These are phyloP conservation scores for Candida sonorensis DNA, from an alignment of 805 yeast species.

Conservation along the genomic window DNA sequence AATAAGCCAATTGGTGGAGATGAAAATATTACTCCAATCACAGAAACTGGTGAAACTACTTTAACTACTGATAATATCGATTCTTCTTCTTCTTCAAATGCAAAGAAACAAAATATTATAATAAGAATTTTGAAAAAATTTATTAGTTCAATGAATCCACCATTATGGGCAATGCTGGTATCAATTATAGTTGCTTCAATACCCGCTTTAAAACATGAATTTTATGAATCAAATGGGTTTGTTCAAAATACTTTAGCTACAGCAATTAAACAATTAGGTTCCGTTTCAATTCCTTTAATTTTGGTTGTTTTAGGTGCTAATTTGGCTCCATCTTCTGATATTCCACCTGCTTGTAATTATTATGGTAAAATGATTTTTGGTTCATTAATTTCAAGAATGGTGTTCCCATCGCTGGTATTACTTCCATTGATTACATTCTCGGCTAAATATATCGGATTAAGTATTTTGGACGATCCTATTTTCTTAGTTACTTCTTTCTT, in stretches of 20 bases:
- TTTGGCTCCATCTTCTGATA: conserved; percentile 59
- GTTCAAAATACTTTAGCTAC: conserved; percentile 58
- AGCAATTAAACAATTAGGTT: conserved; percentile 60
- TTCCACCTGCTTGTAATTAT: conserved; percentile 59
- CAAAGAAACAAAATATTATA: not conserved
- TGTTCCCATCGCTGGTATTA: conserved; percentile 61
- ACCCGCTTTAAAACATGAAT: conserved; percentile 47
- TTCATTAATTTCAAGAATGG: conserved; percentile 70
- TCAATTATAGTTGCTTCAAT: conserved; percentile 66
- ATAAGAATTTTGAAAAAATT: conserved; percentile 7
- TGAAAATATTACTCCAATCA: not conserved
- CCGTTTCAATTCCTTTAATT: conserved; percentile 72
- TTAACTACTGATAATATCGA: not conserved
- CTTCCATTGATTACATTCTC: conserved; percentile 59
- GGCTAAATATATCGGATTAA: conserved; percentile 57
- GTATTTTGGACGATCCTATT: conserved; percentile 76
- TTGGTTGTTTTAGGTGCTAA: conserved; percentile 76
- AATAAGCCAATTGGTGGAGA: conserved; percentile 1
- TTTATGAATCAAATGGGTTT: conserved; percentile 56
- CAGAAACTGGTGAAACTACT: conserved; percentile 1
- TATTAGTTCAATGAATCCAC: conserved; percentile 60
- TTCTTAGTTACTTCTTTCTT: conserved; percentile 71
- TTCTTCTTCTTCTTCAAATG: not conserved
- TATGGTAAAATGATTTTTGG: conserved; percentile 60
- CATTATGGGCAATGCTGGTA: conserved; percentile 67